A percentile compares a stretch with the other conserved stretches of the same genome.
Evolutionary conservation across 352 stramenopile genomes (phyloP).

Genomic region (Phytophthora foliorum): DNA sequence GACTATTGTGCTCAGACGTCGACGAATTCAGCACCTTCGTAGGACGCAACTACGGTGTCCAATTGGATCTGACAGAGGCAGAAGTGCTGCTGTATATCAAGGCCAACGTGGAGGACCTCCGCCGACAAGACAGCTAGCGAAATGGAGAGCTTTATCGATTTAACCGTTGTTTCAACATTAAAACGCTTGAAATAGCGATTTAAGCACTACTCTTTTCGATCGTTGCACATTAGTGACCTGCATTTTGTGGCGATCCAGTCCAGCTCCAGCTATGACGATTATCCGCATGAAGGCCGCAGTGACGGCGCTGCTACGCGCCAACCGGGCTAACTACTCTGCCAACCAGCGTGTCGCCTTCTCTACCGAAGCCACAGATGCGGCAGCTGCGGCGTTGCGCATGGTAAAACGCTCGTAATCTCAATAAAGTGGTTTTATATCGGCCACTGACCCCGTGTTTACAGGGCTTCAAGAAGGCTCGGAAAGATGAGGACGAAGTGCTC

Average conservation of each 20-base stretch:
- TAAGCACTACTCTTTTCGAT: too few relatives aligned
- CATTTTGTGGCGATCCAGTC: conserved; percentile 30
- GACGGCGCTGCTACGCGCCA: conserved; percentile 44
- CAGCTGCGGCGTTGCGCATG: conserved; percentile 76
- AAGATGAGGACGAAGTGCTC: conserved; percentile 37
- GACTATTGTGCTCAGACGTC: conserved; percentile 69
- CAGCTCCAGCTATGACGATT: conserved; percentile 42
- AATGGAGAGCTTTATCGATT: not conserved
- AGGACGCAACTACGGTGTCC: conserved; percentile 66
- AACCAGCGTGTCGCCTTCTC: conserved; percentile 52
- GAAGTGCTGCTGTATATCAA: conserved; percentile 77
- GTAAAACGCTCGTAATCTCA: conserved; percentile 29
- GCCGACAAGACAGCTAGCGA: conserved; percentile 33
- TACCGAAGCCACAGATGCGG: conserved; percentile 75
- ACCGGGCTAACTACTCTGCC: conserved; percentile 15
- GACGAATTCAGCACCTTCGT: conserved; percentile 76
- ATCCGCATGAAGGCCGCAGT: conserved; percentile 48
- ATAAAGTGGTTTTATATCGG: not conserved
- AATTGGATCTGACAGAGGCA: conserved; percentile 70
- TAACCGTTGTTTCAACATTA: not conserved
- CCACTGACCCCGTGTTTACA: conserved; percentile 34
- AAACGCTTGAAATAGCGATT: too few relatives aligned
- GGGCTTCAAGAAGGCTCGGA: conserved; percentile 70
- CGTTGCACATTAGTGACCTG: too few relatives aligned
- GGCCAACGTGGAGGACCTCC: conserved; percentile 75